Percentiles rank a stretch among this genome's conserved stretches.
These are phyloP conservation scores for Vanderwaltozyma tropicalis DNA, from an alignment of 805 yeast genomes.

Conservation along the genomic window DNA sequence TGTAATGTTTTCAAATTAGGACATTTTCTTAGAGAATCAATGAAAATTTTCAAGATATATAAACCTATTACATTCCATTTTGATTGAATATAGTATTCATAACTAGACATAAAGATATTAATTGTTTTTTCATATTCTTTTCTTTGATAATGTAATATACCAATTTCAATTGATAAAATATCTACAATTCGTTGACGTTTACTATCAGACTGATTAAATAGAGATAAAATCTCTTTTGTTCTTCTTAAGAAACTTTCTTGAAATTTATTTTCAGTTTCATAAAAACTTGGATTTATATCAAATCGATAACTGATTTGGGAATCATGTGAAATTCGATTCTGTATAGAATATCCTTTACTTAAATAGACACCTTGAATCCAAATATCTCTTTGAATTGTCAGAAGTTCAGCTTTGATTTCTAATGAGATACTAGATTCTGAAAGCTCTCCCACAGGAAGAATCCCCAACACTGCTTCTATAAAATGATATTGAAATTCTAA, in stretches of 20 bases:
- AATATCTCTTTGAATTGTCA: slow-evolving; percentile 32
- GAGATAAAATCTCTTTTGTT: slow-evolving; percentile 35
- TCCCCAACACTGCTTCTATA: slow-evolving; percentile 8
- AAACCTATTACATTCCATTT: slow-evolving; percentile 73
- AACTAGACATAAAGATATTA: slow-evolving; percentile 54
- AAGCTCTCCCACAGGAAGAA: slow-evolving; percentile 4
- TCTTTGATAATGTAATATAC: slow-evolving; percentile 51
- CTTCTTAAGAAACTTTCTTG: slow-evolving; percentile 35
- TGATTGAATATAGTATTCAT: slow-evolving; percentile 51
- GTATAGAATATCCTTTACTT: slow-evolving; percentile 8
- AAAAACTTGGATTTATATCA: slow-evolving; percentile 9
- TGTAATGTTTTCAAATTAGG: slow-evolving; percentile 11
- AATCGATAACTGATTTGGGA: slow-evolving; percentile 5
- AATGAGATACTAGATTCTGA: slow-evolving; percentile 1
- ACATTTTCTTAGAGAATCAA: slow-evolving; percentile 47
- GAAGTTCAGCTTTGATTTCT: slow-evolving; percentile 34
- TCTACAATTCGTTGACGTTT: slow-evolving; percentile 56
- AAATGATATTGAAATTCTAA: slow-evolving; percentile 18
- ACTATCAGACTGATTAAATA: slow-evolving; percentile 11
- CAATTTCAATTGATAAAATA: slow-evolving; percentile 68
- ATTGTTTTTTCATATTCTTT: slow-evolving; percentile 51
- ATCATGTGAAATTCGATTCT: slow-evolving; percentile 7
- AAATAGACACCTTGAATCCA: slow-evolving; percentile 23
- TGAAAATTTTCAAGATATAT: slow-evolving; percentile 52
- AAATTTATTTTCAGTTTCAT: slow-evolving; percentile 11